phyloP scores from a whole-genome alignment of 2,329 filamentous ascomycete genomes.

The Exophiala calicioides region DNA sequence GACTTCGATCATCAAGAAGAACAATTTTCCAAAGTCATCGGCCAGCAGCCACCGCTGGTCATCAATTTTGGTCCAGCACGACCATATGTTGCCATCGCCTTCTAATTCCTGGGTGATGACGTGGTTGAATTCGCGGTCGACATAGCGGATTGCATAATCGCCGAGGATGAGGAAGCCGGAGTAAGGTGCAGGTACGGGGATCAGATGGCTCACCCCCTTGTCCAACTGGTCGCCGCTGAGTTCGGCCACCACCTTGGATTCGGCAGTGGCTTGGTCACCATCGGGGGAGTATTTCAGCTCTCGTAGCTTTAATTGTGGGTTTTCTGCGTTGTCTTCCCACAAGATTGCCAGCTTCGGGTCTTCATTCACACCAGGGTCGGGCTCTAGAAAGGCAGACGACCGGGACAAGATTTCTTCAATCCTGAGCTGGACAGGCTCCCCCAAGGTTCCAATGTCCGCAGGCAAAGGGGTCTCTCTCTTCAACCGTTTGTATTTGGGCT shows the following conservation, averaged over 20 bases:
- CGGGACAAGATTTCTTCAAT: slow-evolving; percentile 68
- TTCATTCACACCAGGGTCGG: slow-evolving; percentile 44
- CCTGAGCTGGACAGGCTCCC: slow-evolving; percentile 61
- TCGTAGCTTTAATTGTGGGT: slow-evolving; percentile 56
- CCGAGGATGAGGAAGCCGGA: slow-evolving; percentile 75
- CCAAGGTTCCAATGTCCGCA: slow-evolving; percentile 52
- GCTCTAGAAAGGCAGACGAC: slow-evolving; percentile 66
- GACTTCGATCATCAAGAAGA: slow-evolving; percentile 73
- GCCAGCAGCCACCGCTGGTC: slow-evolving; percentile 80
- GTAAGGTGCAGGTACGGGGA: slow-evolving; percentile 60
- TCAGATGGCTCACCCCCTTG: slow-evolving; percentile 61
- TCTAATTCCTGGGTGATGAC: slow-evolving; percentile 65
- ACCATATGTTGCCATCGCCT: slow-evolving; percentile 74
- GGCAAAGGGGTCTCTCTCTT: slow-evolving; percentile 25
- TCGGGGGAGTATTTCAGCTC: slow-evolving; percentile 55
- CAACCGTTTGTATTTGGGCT: slow-evolving; percentile 51
- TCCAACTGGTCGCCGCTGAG: slow-evolving; percentile 56
- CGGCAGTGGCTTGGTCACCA: slow-evolving; percentile 49
- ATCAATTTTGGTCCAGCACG: slow-evolving; percentile 87
- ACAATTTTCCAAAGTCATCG: slow-evolving; percentile 85
- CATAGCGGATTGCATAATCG: slow-evolving; percentile 80
- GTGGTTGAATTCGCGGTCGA: slow-evolving; percentile 73
- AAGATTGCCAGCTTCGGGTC: slow-evolving; percentile 65
- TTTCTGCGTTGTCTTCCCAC: slow-evolving; percentile 63
- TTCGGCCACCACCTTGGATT: slow-evolving; percentile 55